A percentile compares a stretch with the other conserved stretches of the same genome.
Conservation (phyloP, 768 basidiomycete species). For the Antrodiella citrinella region DNA sequence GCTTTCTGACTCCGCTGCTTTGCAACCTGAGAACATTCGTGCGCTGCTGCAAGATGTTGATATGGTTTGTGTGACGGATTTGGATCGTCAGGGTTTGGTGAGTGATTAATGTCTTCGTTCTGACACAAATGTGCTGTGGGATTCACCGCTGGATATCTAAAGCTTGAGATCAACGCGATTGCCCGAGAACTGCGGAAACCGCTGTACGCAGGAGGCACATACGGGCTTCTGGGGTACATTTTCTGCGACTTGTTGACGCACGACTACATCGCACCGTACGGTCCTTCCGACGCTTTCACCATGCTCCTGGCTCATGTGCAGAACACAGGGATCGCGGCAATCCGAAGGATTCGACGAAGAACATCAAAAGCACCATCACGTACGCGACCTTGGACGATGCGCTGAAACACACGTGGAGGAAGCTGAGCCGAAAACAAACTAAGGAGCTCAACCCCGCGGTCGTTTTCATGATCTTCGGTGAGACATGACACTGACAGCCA, state of each 20-base stretch:
- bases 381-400: conserved; percentile 61
- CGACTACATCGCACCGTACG: conserved; percentile 81
- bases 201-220: conserved; percentile 89
- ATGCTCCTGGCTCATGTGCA: conserved; percentile 7
- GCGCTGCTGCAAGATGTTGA: conserved; percentile 60
- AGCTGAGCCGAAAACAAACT: conserved; percentile 64
- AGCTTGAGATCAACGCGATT: conserved; percentile 76
- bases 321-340: conserved; percentile 61
- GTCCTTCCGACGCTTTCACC: neutral
- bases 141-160: neutral
- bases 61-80: conserved; percentile 83
- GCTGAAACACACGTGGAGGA: conserved; percentile 60
- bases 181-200: conserved; percentile 69
- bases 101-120: conserved; percentile 20
- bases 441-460: conserved; percentile 76
- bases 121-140: neutral
- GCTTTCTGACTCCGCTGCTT: conserved; percentile 38
- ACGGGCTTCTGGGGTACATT: conserved; percentile 87
- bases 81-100: conserved; percentile 62
- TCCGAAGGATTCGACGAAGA: conserved; percentile 49
- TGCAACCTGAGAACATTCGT: conserved; percentile 47
- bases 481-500: conserved; percentile 7
- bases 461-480: conserved; percentile 69
- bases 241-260: conserved; percentile 89
- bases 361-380: conserved; percentile 47